phyloP scores from a whole-genome alignment of 768 basidiomycete genomes.

The Agaricus sinodeliciosus region DNA sequence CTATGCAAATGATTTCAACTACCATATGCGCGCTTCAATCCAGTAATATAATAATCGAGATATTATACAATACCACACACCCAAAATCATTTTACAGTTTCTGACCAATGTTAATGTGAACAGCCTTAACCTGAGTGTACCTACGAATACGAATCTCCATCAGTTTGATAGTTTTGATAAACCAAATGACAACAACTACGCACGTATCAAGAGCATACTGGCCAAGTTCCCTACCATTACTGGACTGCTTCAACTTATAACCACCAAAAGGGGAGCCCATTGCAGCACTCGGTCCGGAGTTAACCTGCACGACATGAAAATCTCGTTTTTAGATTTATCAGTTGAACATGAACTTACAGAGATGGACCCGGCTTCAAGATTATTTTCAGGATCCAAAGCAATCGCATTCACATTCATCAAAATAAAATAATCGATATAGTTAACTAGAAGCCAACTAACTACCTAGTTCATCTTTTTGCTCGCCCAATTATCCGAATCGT shows the following conservation, averaged over 20 bases:
- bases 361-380: slow-evolving; percentile 59
- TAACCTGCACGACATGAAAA: slow-evolving; percentile 23
- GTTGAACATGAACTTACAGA: slow-evolving; percentile 35
- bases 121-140: slow-evolving; percentile 54
- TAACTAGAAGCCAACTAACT: no score
- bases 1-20: no score
- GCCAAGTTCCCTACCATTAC: slow-evolving; percentile 66
- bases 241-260: slow-evolving; percentile 70
- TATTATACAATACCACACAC: not conserved
- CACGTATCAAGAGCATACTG: no score
- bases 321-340: not conserved
- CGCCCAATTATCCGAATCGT: slow-evolving; percentile 8
- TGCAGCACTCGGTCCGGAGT: slow-evolving; percentile 31
- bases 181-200: no score
- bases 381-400: no score
- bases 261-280: slow-evolving; percentile 59
- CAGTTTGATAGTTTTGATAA: no score
- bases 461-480: no score
- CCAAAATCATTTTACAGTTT: not conserved
- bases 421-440: no score
- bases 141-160: slow-evolving; percentile 20
- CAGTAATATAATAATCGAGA: no score
- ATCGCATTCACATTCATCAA: no score
- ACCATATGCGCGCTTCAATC: no score
- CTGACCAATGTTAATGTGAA: slow-evolving; percentile 50